These are phyloP conservation scores for Choiromyces venosus DNA, from an alignment of 495 filamentous ascomycete genomes.

Conservation along the genomic window DNA sequence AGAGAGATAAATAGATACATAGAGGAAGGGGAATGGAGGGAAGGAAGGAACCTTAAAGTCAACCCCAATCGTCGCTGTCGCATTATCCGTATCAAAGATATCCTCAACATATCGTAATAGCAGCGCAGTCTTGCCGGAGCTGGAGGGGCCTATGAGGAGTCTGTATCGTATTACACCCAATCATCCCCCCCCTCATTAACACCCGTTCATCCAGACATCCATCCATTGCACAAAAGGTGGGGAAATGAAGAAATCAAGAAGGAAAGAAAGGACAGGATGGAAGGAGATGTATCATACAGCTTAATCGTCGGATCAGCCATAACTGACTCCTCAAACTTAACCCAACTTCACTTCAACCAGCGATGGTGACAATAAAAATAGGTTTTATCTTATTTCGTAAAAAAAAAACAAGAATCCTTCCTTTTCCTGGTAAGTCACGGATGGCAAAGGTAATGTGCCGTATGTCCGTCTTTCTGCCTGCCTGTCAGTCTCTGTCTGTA, in stretches of 20 bases:
- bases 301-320: constrained; percentile 33
- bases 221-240: background rate
- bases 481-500: too few species aligned
- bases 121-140: constrained; percentile 41
- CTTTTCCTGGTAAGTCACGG: background rate
- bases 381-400: background rate
- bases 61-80: constrained; percentile 57
- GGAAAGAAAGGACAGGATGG: background rate
- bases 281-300: constrained; percentile 23
- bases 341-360: background rate
- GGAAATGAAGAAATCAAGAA: background rate
- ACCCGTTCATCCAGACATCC: background rate
- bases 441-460: background rate
- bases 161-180: constrained; percentile 11
- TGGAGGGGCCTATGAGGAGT: constrained; percentile 39
- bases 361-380: background rate
- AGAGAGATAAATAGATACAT: constrained; percentile 18
- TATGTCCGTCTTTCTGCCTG: background rate
- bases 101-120: constrained; percentile 55
- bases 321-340: background rate
- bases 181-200: background rate
- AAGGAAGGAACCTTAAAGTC: constrained; percentile 53
- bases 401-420: background rate
- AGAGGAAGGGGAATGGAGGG: constrained; percentile 7
- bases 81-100: constrained; percentile 55